Conservation (phyloP, 1,284 basidiomycete genomes). For the Trichosporon asahii region DNA sequence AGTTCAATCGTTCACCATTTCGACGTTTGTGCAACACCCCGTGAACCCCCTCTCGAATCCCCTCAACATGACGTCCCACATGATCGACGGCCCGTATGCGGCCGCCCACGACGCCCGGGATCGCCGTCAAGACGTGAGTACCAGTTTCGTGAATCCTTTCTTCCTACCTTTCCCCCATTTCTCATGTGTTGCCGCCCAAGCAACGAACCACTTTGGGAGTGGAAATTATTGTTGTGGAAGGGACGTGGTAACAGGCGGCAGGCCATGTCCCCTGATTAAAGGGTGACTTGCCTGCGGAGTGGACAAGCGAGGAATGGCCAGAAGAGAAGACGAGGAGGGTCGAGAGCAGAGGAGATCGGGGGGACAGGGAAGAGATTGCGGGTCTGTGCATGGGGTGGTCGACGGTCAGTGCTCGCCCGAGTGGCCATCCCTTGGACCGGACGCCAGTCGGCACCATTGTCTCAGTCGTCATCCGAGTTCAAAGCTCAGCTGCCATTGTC, state of each 20-base stretch:
- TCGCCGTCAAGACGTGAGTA: slow-evolving; percentile 7
- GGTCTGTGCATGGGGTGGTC: neutral
- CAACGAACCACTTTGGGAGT: neutral
- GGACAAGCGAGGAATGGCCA: neutral
- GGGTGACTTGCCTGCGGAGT: neutral
- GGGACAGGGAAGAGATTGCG: neutral
- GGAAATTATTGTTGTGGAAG: neutral
- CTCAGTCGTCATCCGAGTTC: neutral
- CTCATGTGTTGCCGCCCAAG: neutral
- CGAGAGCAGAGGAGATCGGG: neutral
- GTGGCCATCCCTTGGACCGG: neutral
- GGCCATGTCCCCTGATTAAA: neutral
- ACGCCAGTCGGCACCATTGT: neutral
- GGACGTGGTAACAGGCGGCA: neutral
- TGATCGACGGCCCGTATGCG: slow-evolving; percentile 5
- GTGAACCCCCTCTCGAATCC: neutral
- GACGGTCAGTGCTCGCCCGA: neutral
- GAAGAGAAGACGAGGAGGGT: neutral
- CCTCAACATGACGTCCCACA: slow-evolving; percentile 6
- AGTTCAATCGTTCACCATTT: neutral
- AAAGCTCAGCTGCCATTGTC: neutral
- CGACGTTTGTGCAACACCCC: neutral
- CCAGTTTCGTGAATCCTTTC: neutral
- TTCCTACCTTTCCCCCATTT: neutral
- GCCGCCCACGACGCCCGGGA: slow-evolving; percentile 3